Evolutionary conservation across 2,329 filamentous ascomycete genomes (phyloP), one percentile per base, ranked within the genome.

Genomic region (Purpureocillium takamizusanense): DNA sequence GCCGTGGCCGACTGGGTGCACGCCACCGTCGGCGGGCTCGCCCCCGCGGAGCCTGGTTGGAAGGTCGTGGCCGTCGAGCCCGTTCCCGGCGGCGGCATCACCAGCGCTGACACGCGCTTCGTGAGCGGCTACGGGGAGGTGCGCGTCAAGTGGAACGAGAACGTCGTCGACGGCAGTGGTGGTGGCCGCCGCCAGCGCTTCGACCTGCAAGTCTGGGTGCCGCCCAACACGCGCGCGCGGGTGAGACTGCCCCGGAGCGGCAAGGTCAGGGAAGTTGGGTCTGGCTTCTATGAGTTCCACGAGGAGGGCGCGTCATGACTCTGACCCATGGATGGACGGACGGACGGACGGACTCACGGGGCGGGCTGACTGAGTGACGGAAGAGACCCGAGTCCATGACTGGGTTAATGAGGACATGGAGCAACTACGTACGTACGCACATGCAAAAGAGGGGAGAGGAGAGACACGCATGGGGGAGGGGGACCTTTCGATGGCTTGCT

Each of bases 1-100:
- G 63, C 65, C 0, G 65, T 72, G 1, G 65, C 61, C 2, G 58
- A 67, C 41, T 72, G 66, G 65, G 59, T 71, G 18, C 65, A 70
- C 40, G 52, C 57, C 30, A 57, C 54, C 4, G 54, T 70, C 10
- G 67, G 63, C 2, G 67, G 66, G 0, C 47, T 70, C 0, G 53
- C 55, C 0, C 60, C 62, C 1, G 51, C 52, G 2, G 56, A 61
- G 30, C 59, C 65, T 0, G 65, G 63, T 0, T 69, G 65, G 59
- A 63, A 62, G 48, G 54, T 46, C 0, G 44, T 63, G 6, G 42
- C 45, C 4, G 57, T 69, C 1, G 50, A 50, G 1, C 61, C 61
- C 12, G 46, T 52, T 39, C 65, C 52, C 29, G 66, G 48, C 27
- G 62, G 46, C 44, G 53, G 57, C 38, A 58, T 53, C 52, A 68